Base-by-base conservation (phyloP, 2,329 filamentous ascomycete genomes). In the Alternaria triticina region DNA sequence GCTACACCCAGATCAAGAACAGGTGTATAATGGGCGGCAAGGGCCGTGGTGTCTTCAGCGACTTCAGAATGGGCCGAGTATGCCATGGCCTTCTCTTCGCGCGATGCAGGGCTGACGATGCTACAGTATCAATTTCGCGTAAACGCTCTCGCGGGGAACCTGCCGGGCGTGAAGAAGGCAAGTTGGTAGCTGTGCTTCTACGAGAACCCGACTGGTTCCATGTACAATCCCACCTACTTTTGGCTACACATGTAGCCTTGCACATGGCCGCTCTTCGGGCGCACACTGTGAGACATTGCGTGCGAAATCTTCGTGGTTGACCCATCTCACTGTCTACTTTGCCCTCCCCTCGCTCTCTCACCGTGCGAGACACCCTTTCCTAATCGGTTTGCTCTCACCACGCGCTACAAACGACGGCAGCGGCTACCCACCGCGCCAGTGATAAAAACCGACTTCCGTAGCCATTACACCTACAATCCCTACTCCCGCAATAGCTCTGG, bases 151-250 rank as follows among this genome's bases (percentile, higher is more conserved):
- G 90, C 87, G 30, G 96, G 96, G 54, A 89, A 93, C 65, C 79
- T 99, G 57, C 95, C 96, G 0, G 96, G 96, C 74, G 96, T 99
- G 59, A 93, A 90, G 86, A 97, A 97, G 85, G 96, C 96, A 54
- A 96, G 92, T 82, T 99, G 96, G 96, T 99, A 92, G 51, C 49
- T 13, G 10, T 23, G 22, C 13, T 25, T 13, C 20, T n/a, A 59
- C 23, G 28, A 58, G 28, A 40, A 6, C 30, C 23, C 5, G 17
- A 20, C 57, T 27, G 47, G 36, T 50, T 55, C 50, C 33, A 45
- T 72, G 61, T 70, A 62, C 61, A 64, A 68, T 63, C 28, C 64
- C 52, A 50, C 57, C 50, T 54, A 58, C 47, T 36, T 20, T 56
- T 40, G 54, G 25, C 22, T 51, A 36, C 23, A 54, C 15, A 28